Evolutionary conservation across 768 basidiomycete genomes (phyloP).

Genomic region (Collybia mongolica): DNA sequence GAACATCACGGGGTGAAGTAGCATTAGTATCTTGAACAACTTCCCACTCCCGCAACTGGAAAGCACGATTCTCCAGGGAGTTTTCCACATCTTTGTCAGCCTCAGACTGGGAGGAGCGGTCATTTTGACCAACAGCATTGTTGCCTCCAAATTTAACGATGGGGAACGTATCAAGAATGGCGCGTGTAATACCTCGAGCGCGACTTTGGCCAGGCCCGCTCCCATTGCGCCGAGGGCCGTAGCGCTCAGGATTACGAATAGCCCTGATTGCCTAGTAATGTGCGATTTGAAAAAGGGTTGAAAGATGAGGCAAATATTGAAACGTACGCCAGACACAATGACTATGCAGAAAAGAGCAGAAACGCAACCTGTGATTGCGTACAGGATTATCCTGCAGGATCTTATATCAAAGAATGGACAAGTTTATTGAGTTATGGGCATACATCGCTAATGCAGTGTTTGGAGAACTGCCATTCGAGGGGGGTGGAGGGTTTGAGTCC

Average conservation of each 20-base stretch:
- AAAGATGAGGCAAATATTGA: background rate
- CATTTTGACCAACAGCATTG: slow-evolving; percentile 5
- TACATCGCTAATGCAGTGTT: slow-evolving; percentile 80
- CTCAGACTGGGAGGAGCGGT: background rate
- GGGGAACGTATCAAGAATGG: slow-evolving; percentile 95
- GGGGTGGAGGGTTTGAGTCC: slow-evolving; percentile 10
- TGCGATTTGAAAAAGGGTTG: slow-evolving; percentile 8
- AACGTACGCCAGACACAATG: slow-evolving; percentile 76
- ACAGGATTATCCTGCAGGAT: slow-evolving; percentile 68
- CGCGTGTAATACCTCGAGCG: slow-evolving; percentile 83
- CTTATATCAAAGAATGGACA: background rate
- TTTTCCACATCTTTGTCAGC: slow-evolving; percentile 25
- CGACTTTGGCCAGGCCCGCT: slow-evolving; percentile 57
- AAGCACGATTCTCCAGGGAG: slow-evolving; percentile 5
- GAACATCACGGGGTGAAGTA: no score
- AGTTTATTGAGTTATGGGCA: slow-evolving; percentile 12
- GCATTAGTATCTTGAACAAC: background rate
- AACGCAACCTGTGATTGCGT: slow-evolving; percentile 87
- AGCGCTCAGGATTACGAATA: slow-evolving; percentile 86
- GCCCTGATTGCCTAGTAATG: slow-evolving; percentile 67
- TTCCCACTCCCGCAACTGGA: slow-evolving; percentile 13
- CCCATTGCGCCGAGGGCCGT: slow-evolving; percentile 66
- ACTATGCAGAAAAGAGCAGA: slow-evolving; percentile 83
- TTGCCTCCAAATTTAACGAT: slow-evolving; percentile 76
- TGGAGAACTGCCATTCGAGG: slow-evolving; percentile 13